phyloP scores from a whole-genome alignment of 108 stramenopile genomes.

The Cafeteria roenbergensis region DNA sequence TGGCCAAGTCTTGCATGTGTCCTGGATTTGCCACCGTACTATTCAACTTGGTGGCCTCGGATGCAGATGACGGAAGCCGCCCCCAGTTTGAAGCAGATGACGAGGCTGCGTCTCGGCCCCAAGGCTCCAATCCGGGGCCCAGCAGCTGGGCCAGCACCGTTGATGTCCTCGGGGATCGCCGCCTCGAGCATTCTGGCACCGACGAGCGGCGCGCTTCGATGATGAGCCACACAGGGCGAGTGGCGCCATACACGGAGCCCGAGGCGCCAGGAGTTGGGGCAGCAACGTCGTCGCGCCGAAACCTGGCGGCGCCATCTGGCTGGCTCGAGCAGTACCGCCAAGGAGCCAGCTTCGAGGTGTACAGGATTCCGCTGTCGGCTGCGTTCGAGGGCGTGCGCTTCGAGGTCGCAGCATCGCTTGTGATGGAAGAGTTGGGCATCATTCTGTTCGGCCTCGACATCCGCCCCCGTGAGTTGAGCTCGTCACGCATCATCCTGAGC shows the following conservation, averaged over 20 bases:
- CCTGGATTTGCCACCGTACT: slow-evolving; percentile 14
- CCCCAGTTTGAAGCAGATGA: background rate
- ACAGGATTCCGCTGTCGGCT: background rate
- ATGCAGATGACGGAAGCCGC: background rate
- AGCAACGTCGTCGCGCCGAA: background rate
- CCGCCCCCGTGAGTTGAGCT: background rate
- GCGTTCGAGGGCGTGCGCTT: slow-evolving; percentile 11
- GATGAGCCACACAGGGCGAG: background rate
- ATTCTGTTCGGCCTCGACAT: slow-evolving; percentile 16
- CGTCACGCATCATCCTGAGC: background rate
- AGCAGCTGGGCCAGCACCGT: background rate
- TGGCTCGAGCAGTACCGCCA: slow-evolving; percentile 13
- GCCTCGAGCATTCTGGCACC: background rate
- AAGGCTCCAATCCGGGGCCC: too few relatives aligned
- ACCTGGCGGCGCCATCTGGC: background rate
- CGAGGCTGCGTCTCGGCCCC: too few relatives aligned
- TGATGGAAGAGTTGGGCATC: slow-evolving; percentile 4
- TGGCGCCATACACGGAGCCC: background rate
- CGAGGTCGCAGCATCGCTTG: background rate
- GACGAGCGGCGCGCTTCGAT: background rate
- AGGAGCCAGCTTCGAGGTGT: slow-evolving; percentile 12
- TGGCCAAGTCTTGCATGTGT: slow-evolving; percentile 16
- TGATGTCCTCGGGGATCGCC: background rate
- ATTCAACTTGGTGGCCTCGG: slow-evolving; percentile 15
- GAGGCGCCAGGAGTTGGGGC: background rate